Evolutionary conservation across 345 rosid species (phyloP).

Genomic region (Populus tremula): DNA sequence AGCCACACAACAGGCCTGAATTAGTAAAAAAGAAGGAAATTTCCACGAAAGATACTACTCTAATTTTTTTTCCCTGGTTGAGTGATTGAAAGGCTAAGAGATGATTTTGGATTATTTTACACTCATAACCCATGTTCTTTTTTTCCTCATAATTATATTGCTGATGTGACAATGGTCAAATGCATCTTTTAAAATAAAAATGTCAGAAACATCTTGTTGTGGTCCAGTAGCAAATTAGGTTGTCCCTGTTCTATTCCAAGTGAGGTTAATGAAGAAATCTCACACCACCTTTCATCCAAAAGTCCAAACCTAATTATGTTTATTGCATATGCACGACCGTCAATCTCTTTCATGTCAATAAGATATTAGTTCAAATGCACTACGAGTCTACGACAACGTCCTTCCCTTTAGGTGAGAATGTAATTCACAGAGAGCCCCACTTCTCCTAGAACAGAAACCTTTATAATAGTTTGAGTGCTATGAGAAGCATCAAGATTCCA

Average conservation of each 20-base stretch:
- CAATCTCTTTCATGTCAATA: too few species aligned
- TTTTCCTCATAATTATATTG: not conserved
- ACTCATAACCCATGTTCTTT: too few species aligned
- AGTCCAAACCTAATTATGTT: not conserved
- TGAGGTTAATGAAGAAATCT: not conserved
- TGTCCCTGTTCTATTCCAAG: not conserved
- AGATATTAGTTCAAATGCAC: too few species aligned
- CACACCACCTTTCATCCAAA: not conserved
- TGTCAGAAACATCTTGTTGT: not conserved
- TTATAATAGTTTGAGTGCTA: too few species aligned
- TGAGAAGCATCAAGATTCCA: too few species aligned
- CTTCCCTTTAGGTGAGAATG: too few species aligned
- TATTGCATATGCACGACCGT: too few species aligned
- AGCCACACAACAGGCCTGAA: not conserved
- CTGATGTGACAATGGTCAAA: not conserved
- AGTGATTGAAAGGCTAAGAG: too few species aligned
- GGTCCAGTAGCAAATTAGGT: not conserved
- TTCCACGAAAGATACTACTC: not conserved
- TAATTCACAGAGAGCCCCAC: too few species aligned
- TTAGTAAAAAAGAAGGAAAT: not conserved
- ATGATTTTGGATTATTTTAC: too few species aligned
- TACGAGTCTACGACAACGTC: too few species aligned
- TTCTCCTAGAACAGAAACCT: too few species aligned
- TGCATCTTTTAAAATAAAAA: not conserved
- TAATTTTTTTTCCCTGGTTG: not conserved